phyloP scores from a whole-genome alignment of 352 stramenopile genomes.

The Pythium insidiosum region DNA sequence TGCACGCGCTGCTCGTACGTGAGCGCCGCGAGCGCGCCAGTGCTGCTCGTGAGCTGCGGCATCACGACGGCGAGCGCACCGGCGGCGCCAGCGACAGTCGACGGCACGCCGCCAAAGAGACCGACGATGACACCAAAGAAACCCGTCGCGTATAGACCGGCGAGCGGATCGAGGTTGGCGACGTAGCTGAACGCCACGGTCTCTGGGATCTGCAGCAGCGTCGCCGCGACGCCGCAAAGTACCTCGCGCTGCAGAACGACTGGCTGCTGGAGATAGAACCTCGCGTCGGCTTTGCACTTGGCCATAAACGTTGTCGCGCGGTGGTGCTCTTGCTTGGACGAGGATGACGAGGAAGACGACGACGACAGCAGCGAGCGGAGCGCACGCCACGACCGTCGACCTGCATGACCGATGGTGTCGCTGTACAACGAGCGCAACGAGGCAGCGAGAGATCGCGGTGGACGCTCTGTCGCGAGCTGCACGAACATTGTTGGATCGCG shows the following conservation, averaged over 20 bases:
- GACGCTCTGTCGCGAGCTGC: too few species aligned
- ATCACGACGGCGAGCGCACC: slow-evolving; percentile 91
- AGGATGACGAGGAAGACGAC: too few species aligned
- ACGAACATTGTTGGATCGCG: too few species aligned
- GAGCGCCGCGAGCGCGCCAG: slow-evolving; percentile 39
- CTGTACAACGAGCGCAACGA: too few species aligned
- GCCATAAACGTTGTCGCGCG: slow-evolving; percentile 20
- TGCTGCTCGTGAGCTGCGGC: slow-evolving; percentile 60
- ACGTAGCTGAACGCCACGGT: slow-evolving; percentile 92
- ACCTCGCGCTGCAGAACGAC: slow-evolving; percentile 63
- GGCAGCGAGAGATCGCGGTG: too few species aligned
- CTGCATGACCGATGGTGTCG: too few species aligned
- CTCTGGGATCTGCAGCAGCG: slow-evolving; percentile 91
- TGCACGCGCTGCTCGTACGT: slow-evolving; percentile 60
- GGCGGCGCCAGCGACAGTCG: slow-evolving; percentile 83
- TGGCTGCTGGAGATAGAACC: slow-evolving; percentile 50
- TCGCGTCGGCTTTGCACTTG: slow-evolving; percentile 14
- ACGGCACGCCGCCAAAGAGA: slow-evolving; percentile 81
- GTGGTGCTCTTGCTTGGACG: too few species aligned
- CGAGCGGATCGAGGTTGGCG: slow-evolving; percentile 77
- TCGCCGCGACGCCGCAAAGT: slow-evolving; percentile 84
- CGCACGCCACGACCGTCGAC: too few species aligned
- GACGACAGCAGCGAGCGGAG: too few species aligned
- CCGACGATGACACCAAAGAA: slow-evolving; percentile 86
- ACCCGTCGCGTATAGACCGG: slow-evolving; percentile 89